These are phyloP conservation scores for Blastomyces percursus DNA, from an alignment of 2,329 filamentous ascomycete genomes.

Conservation along the genomic window DNA sequence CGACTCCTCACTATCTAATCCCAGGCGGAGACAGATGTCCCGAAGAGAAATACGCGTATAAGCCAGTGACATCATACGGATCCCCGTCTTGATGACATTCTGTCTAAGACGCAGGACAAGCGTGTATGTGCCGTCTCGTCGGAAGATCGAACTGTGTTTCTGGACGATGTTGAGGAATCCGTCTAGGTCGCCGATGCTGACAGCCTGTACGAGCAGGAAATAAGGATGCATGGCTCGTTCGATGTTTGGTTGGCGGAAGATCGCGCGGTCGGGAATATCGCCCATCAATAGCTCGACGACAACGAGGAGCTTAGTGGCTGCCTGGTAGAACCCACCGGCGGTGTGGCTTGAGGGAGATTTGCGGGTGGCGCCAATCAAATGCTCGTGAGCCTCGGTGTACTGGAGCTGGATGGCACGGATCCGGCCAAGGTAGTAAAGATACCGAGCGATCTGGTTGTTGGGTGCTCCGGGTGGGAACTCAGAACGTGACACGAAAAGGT, in stretches of 20 bases:
- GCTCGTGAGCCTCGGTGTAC: conserved; percentile 94
- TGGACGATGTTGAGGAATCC: conserved; percentile 83
- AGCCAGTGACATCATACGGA: conserved; percentile 96
- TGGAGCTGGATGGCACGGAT: conserved; percentile 93
- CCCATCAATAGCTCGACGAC: conserved; percentile 97
- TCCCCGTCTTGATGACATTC: conserved; percentile 98
- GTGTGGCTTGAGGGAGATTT: conserved; percentile 86
- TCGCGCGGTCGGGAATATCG: conserved; percentile 88
- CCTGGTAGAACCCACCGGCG: conserved; percentile 89
- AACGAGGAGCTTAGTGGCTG: conserved; percentile 88
- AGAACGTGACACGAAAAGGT: conserved; percentile 89
- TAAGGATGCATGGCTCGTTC: conserved; percentile 86
- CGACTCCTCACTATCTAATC: conserved; percentile 89
- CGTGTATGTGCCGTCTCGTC: conserved; percentile 88
- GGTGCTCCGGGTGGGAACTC: conserved; percentile 88
- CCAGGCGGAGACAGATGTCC: conserved; percentile 92
- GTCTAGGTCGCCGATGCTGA: conserved; percentile 90
- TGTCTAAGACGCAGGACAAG: conserved; percentile 88
- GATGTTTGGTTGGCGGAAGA: conserved; percentile 80
- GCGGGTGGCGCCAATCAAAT: conserved; percentile 82
- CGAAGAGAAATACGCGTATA: conserved; percentile 95
- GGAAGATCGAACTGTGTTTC: conserved; percentile 71
- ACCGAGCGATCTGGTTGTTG: conserved; percentile 96
- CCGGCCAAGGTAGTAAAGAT: conserved; percentile 92
- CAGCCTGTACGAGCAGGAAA: conserved; percentile 84